phyloP scores from a whole-genome alignment of 169 alveolate species.

The Eimeria praecox region DNA sequence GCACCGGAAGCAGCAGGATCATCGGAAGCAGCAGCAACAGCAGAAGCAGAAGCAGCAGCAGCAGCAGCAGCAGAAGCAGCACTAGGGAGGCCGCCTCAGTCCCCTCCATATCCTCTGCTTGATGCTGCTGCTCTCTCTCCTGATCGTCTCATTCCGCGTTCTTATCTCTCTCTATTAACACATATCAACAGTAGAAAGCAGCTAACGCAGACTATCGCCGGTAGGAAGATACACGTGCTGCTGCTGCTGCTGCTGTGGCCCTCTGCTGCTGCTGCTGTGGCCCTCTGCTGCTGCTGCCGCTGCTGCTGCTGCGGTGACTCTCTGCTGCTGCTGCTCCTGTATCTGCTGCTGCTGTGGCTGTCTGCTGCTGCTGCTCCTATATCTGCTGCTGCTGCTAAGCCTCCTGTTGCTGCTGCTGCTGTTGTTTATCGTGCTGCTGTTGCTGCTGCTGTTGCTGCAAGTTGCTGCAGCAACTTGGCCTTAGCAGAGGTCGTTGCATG shows the following conservation, averaged over 20 bases:
- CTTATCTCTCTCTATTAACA: not conserved
- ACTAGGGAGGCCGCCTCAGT: not conserved
- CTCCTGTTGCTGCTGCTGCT: not conserved
- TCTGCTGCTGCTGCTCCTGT: not conserved
- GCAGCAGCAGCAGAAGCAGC: conserved; percentile 46
- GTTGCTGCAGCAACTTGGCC: not conserved
- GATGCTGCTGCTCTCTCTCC: conserved; percentile 20
- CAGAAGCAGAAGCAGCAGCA: conserved; percentile 29
- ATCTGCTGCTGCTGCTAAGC: conserved; percentile 36
- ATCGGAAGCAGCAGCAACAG: conserved; percentile 37
- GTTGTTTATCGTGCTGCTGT: not conserved
- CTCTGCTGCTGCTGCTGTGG: not conserved
- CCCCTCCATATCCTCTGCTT: not conserved
- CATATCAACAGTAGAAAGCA: not conserved
- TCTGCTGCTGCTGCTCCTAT: not conserved
- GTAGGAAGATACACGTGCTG: not conserved
- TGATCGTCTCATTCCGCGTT: not conserved
- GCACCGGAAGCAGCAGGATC: conserved; percentile 12
- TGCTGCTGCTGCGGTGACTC: not conserved
- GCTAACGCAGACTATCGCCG: not conserved
- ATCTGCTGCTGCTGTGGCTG: not conserved
- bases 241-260: conserved; percentile 40
- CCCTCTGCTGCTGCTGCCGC: not conserved
- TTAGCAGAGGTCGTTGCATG: not conserved
- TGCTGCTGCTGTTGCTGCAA: not conserved